Conservation (phyloP, 1,139 yeast genomes). For the Yamadazyma epiphylla region DNA sequence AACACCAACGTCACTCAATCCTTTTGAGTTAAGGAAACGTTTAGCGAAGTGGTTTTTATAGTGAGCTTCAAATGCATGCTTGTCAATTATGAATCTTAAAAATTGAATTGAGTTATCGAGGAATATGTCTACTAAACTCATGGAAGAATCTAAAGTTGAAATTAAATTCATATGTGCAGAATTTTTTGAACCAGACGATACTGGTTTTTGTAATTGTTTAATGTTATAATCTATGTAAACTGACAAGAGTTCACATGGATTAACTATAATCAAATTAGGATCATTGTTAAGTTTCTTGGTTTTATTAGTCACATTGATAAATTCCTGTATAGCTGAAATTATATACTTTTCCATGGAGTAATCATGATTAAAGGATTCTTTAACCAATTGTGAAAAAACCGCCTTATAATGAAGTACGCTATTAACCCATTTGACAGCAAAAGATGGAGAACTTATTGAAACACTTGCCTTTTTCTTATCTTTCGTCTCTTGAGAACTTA, state of each 20-base stretch:
- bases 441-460: conserved; percentile 29
- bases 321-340: conserved; percentile 58
- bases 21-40: conserved; percentile 58
- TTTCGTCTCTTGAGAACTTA: conserved; percentile 12
- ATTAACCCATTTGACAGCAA: conserved; percentile 71
- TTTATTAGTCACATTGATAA: conserved; percentile 43
- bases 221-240: conserved; percentile 70
- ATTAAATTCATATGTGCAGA: conserved; percentile 14
- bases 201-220: conserved; percentile 43
- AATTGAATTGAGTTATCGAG: conserved; percentile 57
- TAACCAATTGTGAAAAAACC: conserved; percentile 48
- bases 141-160: conserved; percentile 29
- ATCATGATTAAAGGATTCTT: conserved; percentile 47
- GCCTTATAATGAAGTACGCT: conserved; percentile 51
- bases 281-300: conserved; percentile 8
- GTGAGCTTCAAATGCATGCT: conserved; percentile 81
- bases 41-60: conserved; percentile 90
- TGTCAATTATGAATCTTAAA: conserved; percentile 71
- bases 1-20: conserved; percentile 13
- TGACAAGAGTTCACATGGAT: conserved; percentile 71
- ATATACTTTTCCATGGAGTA: conserved; percentile 51
- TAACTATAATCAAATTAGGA: conserved; percentile 37
- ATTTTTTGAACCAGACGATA: conserved; percentile 26
- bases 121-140: conserved; percentile 52
- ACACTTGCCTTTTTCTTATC: conserved; percentile 1